These are phyloP conservation scores for Myxozyma udenii DNA, from an alignment of 805 yeast genomes.

Conservation along the genomic window DNA sequence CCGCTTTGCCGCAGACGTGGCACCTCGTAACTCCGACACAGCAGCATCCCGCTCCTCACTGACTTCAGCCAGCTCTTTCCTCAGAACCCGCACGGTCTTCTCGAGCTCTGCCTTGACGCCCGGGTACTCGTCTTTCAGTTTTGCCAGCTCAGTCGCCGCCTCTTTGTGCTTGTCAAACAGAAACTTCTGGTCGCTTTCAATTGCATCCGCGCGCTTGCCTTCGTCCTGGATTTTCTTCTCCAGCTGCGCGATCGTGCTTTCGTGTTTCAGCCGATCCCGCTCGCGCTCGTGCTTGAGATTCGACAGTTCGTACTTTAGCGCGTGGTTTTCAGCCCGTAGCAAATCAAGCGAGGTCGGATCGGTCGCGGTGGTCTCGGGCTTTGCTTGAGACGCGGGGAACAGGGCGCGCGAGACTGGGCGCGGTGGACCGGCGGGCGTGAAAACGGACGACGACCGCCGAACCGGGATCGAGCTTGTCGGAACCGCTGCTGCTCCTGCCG, in stretches of 20 bases:
- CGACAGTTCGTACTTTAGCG: slow-evolving; percentile 41
- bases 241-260: slow-evolving; percentile 36
- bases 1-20: slow-evolving; percentile 20
- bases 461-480: slow-evolving; percentile 24
- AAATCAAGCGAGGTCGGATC: slow-evolving; percentile 4
- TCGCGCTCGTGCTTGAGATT: slow-evolving; percentile 44
- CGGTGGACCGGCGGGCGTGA: slow-evolving; percentile 10
- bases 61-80: slow-evolving; percentile 38
- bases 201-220: slow-evolving; percentile 36
- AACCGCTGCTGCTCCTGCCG: neutral
- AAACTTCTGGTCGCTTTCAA: slow-evolving; percentile 42
- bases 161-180: slow-evolving; percentile 41
- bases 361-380: neutral
- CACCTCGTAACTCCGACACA: slow-evolving; percentile 24
- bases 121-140: slow-evolving; percentile 33
- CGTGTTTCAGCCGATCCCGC: slow-evolving; percentile 37
- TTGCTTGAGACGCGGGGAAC: slow-evolving; percentile 1
- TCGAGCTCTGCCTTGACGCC: slow-evolving; percentile 34
- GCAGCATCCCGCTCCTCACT: slow-evolving; percentile 33
- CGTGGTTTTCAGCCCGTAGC: slow-evolving; percentile 27
- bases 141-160: slow-evolving; percentile 32
- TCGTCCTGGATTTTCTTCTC: slow-evolving; percentile 36
- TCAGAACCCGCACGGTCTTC: slow-evolving; percentile 39
- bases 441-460: slow-evolving; percentile 18
- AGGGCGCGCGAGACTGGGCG: slow-evolving; percentile 14